Conservation (phyloP, 2,329 filamentous ascomycete species). For the Coniochaeta hoffmannii region DNA sequence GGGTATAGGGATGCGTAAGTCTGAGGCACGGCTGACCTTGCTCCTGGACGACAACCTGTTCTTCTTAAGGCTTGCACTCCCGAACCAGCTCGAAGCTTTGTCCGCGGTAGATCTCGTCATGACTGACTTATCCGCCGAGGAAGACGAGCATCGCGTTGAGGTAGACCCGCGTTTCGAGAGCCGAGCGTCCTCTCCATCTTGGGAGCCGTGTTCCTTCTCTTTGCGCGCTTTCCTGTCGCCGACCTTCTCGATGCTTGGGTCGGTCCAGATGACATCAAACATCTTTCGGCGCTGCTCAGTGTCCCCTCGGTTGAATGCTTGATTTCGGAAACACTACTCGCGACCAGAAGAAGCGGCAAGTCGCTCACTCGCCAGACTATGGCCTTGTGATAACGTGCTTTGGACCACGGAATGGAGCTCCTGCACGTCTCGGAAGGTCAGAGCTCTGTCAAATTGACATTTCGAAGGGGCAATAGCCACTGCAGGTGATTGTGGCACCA, state of each 20-base stretch:
- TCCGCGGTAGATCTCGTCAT: conserved; percentile 13
- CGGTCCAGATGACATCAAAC: conserved; percentile 55
- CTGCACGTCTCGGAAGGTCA: background rate
- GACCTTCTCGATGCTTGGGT: conserved; percentile 43
- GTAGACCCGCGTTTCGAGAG: conserved; percentile 24
- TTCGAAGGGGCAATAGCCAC: background rate
- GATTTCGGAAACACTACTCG: too few relatives aligned
- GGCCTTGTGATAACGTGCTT: background rate
- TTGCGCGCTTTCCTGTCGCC: conserved; percentile 45
- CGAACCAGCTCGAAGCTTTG: conserved; percentile 36
- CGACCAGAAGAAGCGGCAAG: too few relatives aligned
- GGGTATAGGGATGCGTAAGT: background rate
- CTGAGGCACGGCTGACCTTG: conserved; percentile 9
- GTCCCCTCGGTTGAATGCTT: background rate
- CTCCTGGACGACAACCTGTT: conserved; percentile 13
- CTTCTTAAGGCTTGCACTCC: conserved; percentile 29
- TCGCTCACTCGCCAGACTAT: too few relatives aligned
- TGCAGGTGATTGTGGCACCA: background rate
- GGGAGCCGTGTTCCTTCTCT: conserved; percentile 27
- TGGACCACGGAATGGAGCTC: background rate
- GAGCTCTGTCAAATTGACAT: background rate
- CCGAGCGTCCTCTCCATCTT: conserved; percentile 19
- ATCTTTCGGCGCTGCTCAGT: conserved; percentile 25
- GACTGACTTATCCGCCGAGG: conserved; percentile 30
- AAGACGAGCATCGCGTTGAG: conserved; percentile 37